A percentile compares a stretch with the other conserved stretches of the same genome.
phyloP scores from a whole-genome alignment of 2,329 filamentous ascomycete species.

The Purpureocillium takamizusanense region DNA sequence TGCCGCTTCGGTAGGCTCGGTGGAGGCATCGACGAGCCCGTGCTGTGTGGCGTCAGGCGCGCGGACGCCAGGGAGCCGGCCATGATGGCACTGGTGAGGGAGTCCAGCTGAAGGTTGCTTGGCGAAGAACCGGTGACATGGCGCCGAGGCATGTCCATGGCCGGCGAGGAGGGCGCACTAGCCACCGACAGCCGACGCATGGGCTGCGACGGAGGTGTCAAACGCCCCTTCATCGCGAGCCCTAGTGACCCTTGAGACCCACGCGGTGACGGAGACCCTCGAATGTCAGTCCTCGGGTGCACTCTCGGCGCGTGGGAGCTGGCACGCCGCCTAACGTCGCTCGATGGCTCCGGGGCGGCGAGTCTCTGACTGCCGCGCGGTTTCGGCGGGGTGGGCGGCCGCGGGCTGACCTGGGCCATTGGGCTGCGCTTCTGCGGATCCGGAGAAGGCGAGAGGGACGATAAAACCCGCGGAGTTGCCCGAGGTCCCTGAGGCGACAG shows the following conservation, averaged over 20 bases:
- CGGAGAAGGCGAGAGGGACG: conserved; percentile 14
- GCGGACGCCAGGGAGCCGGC: conserved; percentile 64
- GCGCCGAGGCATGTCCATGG: conserved; percentile 16
- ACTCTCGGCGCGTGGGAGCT: conserved; percentile 5
- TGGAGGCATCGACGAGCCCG: conserved; percentile 23
- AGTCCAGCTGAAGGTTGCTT: conserved; percentile 46
- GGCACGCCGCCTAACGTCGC: conserved; percentile 5
- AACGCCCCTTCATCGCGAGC: background rate
- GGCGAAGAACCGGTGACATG: conserved; percentile 17
- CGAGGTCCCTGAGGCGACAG: conserved; percentile 16
- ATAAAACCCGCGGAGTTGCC: conserved; percentile 9
- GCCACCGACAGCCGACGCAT: conserved; percentile 9
- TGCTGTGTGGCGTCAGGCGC: conserved; percentile 34
- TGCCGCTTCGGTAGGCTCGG: conserved; percentile 31
- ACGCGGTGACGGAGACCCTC: too few species aligned
- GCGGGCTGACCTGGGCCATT: conserved; percentile 7
- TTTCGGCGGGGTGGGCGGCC: conserved; percentile 27
- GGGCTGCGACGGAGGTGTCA: conserved; percentile 6
- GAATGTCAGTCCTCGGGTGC: background rate
- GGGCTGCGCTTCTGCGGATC: conserved; percentile 19
- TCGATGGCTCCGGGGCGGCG: background rate
- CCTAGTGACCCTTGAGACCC: too few species aligned
- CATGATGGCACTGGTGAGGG: conserved; percentile 65
- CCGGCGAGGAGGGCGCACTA: conserved; percentile 24
- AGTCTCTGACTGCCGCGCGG: conserved; percentile 18